Conservation (phyloP, 768 basidiomycete species). For the Boletus eberwhitei region DNA sequence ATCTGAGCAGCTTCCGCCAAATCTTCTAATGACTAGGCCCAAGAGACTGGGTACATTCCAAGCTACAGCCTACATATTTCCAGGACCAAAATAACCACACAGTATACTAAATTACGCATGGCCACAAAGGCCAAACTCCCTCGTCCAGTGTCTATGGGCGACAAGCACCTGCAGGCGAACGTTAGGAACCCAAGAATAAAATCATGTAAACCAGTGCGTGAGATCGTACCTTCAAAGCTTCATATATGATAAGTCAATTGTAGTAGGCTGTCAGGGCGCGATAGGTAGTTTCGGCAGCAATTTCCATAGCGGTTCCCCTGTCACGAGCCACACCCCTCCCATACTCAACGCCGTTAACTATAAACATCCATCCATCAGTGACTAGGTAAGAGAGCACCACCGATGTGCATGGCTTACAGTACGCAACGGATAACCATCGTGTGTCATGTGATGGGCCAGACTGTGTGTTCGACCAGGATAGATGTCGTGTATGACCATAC, state of each 20-base stretch:
- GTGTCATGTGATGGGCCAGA: conserved; percentile 25
- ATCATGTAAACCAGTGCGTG: background rate
- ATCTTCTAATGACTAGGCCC: background rate
- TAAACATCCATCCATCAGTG: background rate
- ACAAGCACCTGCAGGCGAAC: background rate
- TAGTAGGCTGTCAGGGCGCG: conserved; percentile 20
- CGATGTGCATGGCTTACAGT: conserved; percentile 16
- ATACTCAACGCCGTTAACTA: conserved; percentile 28
- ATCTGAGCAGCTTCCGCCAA: background rate
- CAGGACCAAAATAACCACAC: background rate
- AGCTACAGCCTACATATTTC: background rate
- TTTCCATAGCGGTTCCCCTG: conserved; percentile 30
- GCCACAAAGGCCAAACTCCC: background rate
- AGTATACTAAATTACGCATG: conserved; percentile 1
- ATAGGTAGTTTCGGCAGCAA: conserved; percentile 26
- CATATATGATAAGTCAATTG: conserved; percentile 12
- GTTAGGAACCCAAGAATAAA: background rate
- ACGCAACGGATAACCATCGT: conserved; percentile 24
- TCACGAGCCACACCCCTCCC: conserved; percentile 26
- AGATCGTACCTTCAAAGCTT: background rate
- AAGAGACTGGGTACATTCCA: conserved; percentile 2
- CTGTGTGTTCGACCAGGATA: conserved; percentile 22
- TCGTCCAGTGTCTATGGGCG: background rate
- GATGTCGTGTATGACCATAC: conserved; percentile 27
- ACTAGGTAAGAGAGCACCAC: background rate